Percentiles rank a stretch among this genome's conserved stretches.
Conservation (phyloP, 2,329 filamentous ascomycete species). For the Eutypella sp. region DNA sequence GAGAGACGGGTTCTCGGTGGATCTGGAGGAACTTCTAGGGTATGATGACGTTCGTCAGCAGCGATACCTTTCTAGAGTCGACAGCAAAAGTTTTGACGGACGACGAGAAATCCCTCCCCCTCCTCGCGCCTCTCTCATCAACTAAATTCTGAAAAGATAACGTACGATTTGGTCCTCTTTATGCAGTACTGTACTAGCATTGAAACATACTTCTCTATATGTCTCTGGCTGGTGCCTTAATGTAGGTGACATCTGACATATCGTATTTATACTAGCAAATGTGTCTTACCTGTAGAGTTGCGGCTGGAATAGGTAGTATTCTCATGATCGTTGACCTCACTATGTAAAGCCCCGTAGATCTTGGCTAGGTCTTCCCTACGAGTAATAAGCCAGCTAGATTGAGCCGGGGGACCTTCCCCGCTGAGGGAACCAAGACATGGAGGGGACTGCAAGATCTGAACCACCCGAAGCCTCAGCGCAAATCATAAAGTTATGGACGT, state of each 20-base stretch:
- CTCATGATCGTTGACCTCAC: neutral
- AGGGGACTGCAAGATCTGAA: neutral
- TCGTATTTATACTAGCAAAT: neutral
- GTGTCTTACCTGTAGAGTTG: neutral
- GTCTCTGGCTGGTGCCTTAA: neutral
- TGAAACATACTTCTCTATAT: slow-evolving; percentile 6
- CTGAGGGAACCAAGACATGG: neutral
- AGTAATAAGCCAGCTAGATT: neutral
- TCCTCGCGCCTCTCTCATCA: no score
- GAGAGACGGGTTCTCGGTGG: no score
- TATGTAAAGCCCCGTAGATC: neutral
- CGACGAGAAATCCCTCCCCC: no score
- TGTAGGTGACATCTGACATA: neutral
- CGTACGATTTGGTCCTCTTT: neutral
- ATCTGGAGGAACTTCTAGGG: no score
- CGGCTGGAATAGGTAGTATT: neutral
- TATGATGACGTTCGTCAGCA: no score
- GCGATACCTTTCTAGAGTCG: no score
- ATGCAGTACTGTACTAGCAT: slow-evolving; percentile 7
- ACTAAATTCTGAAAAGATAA: no score
- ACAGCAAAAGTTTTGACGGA: no score
- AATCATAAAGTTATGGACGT: neutral
- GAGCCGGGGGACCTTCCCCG: neutral
- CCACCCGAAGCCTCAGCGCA: neutral
- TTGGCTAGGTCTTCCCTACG: neutral